phyloP scores from a whole-genome alignment of 495 filamentous ascomycete genomes.

The Penicillium daleae region DNA sequence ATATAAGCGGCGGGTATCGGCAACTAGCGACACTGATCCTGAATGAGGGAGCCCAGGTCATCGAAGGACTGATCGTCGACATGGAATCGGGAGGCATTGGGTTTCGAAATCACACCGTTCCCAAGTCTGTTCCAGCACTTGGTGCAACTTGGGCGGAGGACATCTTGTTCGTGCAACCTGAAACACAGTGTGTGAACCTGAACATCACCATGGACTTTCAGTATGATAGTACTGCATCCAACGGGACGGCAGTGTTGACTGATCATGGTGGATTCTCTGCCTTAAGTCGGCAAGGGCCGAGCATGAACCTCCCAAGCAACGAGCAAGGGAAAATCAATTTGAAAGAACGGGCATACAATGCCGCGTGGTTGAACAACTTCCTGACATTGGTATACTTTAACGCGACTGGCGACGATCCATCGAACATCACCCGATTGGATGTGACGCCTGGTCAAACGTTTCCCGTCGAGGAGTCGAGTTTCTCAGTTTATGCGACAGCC shows the following conservation, averaged over 20 bases:
- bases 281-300: background rate
- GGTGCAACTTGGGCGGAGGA: background rate
- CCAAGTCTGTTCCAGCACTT: background rate
- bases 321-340: background rate
- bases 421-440: background rate
- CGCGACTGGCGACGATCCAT: background rate
- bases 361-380: background rate
- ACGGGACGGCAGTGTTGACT: background rate
- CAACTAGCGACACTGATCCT: background rate
- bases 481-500: background rate
- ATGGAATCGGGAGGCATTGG: background rate
- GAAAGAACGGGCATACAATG: background rate
- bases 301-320: background rate
- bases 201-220: background rate
- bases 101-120: background rate
- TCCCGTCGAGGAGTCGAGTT: background rate
- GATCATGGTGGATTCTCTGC: conserved; percentile 1
- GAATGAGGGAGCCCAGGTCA: background rate
- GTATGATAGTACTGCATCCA: background rate
- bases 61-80: background rate
- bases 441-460: background rate
- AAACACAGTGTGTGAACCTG: background rate
- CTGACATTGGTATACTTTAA: background rate
- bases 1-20: background rate
- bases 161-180: background rate